These are phyloP conservation scores for Sphagnum contortum DNA, from an alignment of 225 moss, liverwort and hornwort species.

Conservation along the genomic window DNA sequence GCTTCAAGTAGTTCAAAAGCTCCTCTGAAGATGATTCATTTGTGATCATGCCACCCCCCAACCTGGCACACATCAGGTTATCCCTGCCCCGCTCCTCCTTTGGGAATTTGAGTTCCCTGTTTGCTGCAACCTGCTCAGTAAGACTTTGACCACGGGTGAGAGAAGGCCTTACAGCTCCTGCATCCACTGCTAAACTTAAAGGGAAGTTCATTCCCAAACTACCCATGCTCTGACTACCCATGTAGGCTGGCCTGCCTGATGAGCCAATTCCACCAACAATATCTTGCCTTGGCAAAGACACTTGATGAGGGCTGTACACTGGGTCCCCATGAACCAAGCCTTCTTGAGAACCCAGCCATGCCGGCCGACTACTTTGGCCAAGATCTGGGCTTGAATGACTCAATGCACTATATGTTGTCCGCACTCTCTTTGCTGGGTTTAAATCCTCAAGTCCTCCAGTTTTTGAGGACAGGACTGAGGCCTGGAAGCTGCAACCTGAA, in stretches of 20 bases:
- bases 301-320: constrained; percentile 9
- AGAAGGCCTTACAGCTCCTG: constrained; percentile 28
- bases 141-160: constrained; percentile 1
- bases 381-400: constrained; percentile 30
- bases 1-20: constrained; percentile 3
- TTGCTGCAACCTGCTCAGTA: constrained; percentile 4
- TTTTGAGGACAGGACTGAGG: constrained; percentile 35
- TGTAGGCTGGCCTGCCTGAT: constrained; percentile 14
- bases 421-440: constrained; percentile 31
- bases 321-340: constrained; percentile 43
- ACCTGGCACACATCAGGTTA: neutral
- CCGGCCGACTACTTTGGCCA: constrained; percentile 20
- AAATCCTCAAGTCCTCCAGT: constrained; percentile 23
- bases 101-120: constrained; percentile 3
- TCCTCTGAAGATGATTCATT: constrained; percentile 1
- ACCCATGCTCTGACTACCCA: neutral
- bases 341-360: constrained; percentile 31
- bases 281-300: constrained; percentile 28
- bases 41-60: constrained; percentile 8
- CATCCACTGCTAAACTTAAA: constrained; percentile 38
- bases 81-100: constrained; percentile 7
- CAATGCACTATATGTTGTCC: constrained; percentile 29
- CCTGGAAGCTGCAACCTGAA: constrained; percentile 19
- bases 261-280: constrained; percentile 30
- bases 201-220: constrained; percentile 27